Percentiles rank a stretch among this genome's conserved stretches.
phyloP scores from a whole-genome alignment of 139 green algal species.

The Tetraselmis striata region DNA sequence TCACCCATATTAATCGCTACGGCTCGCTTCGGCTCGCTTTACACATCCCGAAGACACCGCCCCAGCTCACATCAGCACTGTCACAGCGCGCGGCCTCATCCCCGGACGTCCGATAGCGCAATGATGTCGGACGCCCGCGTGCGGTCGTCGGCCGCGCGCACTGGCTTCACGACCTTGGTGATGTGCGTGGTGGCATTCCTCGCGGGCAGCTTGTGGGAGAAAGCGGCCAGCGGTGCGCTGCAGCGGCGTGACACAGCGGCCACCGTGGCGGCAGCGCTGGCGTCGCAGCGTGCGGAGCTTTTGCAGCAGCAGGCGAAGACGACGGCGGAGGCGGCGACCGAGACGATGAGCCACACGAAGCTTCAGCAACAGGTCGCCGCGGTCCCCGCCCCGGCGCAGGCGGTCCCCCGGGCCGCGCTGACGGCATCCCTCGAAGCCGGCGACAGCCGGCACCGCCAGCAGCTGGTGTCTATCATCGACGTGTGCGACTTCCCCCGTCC shows the following conservation, averaged over 20 bases:
- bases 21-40: too few relatives aligned
- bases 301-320: neutral
- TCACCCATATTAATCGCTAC: too few relatives aligned
- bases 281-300: neutral
- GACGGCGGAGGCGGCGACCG: neutral
- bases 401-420: too few relatives aligned
- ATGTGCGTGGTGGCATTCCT: neutral
- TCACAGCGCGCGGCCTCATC: too few relatives aligned
- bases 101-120: too few relatives aligned
- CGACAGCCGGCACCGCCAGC: neutral
- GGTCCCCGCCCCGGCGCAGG: too few relatives aligned
- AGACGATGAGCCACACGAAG: neutral
- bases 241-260: neutral
- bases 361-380: too few relatives aligned
- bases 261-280: neutral
- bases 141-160: too few relatives aligned
- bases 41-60: too few relatives aligned
- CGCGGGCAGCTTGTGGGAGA: neutral
- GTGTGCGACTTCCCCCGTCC: neutral
- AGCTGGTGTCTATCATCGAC: neutral
- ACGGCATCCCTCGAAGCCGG: too few relatives aligned
- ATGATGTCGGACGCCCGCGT: too few relatives aligned
- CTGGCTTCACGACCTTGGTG: neutral
- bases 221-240: neutral
- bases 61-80: too few relatives aligned